These are phyloP conservation scores for Aspergillus piperis DNA, from an alignment of 2,329 filamentous ascomycete species.

Conservation along the genomic window DNA sequence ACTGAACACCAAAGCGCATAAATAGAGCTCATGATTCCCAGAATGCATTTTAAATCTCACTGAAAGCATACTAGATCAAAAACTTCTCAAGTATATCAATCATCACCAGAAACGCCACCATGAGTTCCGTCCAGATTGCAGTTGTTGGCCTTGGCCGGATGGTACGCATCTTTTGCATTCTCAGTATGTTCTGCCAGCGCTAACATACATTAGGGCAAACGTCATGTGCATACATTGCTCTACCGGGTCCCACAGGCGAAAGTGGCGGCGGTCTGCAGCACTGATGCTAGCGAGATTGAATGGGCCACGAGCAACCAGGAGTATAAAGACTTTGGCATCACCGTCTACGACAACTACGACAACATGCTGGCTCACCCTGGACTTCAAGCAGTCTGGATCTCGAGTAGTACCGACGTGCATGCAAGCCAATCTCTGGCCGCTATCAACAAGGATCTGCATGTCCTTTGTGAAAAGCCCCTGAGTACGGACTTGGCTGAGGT, in stretches of 20 bases:
- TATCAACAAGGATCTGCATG: constrained; percentile 51
- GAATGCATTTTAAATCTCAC: not conserved
- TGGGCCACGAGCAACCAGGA: constrained; percentile 51
- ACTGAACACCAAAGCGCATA: not conserved
- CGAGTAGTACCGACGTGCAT: constrained; percentile 53
- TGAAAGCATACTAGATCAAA: not conserved
- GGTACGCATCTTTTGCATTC: not conserved
- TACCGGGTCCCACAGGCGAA: constrained; percentile 6
- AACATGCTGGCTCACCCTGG: constrained; percentile 53
- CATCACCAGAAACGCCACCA: not conserved
- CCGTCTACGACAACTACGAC: constrained; percentile 51
- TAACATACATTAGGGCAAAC: constrained; percentile 4
- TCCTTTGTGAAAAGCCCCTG: constrained; percentile 50
- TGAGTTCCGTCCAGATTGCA: constrained; percentile 6
- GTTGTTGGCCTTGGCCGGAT: constrained; percentile 12
- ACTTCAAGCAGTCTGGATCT: constrained; percentile 53
- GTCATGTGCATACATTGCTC: constrained; percentile 14
- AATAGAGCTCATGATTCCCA: not conserved
- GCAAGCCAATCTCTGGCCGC: constrained; percentile 53
- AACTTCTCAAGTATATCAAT: not conserved
- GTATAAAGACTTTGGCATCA: constrained; percentile 44
- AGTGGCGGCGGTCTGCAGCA: constrained; percentile 15
- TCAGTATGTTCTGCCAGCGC: too few species aligned
- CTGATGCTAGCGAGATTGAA: constrained; percentile 36
- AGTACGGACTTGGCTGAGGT: constrained; percentile 58